Evolutionary conservation across 108 stramenopile species (phyloP).

Genomic region (Heterococcus sp.): DNA sequence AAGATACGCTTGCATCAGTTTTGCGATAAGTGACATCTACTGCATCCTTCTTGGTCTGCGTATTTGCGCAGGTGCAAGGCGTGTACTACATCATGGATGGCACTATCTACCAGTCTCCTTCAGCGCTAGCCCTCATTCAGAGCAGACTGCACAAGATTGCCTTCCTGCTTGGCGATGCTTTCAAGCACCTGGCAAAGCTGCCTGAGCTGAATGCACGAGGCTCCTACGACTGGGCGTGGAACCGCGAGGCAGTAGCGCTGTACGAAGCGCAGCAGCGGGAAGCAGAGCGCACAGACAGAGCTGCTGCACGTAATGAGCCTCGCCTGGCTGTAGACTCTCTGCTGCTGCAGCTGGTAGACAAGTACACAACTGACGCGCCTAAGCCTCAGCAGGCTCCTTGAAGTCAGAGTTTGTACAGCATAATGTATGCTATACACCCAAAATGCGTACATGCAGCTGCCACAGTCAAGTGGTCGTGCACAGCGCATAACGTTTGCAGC

Average conservation of each 20-base stretch:
- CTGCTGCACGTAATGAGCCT: too few species aligned
- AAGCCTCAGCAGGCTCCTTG: too few species aligned
- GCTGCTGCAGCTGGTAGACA: background rate
- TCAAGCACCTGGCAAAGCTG: background rate
- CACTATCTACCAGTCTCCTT: slow-evolving; percentile 52
- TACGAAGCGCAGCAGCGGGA: background rate
- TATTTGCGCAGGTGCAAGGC: slow-evolving; percentile 42
- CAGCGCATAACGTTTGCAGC: too few species aligned
- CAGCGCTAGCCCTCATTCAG: slow-evolving; percentile 50
- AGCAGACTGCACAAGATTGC: slow-evolving; percentile 41
- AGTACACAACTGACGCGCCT: too few species aligned
- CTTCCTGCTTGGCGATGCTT: background rate
- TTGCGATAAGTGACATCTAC: too few species aligned
- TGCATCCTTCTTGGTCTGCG: too few species aligned
- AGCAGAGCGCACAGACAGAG: background rate
- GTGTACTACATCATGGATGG: slow-evolving; percentile 59
- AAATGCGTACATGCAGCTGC: too few species aligned
- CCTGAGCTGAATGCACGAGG: background rate
- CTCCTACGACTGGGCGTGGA: background rate
- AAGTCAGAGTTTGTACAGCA: too few species aligned
- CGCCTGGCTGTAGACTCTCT: too few species aligned
- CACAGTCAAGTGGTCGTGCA: too few species aligned
- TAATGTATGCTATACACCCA: too few species aligned
- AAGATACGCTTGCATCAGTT: slow-evolving; percentile 8
- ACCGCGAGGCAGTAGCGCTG: background rate